Evolutionary conservation across 768 basidiomycete species (phyloP), one percentile per base, ranked within the genome.

Genomic region (Mycena maculata): DNA sequence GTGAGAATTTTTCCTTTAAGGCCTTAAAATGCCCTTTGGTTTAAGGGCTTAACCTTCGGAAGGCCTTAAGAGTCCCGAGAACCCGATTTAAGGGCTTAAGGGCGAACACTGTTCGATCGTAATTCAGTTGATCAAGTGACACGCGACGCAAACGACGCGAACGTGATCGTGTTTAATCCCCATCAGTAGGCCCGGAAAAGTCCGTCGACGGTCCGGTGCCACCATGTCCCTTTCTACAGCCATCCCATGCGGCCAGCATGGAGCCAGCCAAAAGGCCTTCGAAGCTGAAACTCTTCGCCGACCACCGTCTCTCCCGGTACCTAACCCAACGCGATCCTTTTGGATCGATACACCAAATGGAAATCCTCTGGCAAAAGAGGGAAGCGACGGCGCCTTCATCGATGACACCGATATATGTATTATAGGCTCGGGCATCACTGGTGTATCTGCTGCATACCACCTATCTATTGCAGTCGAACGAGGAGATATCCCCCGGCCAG

Each of bases 341-440:
- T 95, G 94, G 93, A 81, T 87, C 33, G 77, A 89, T 69, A 81
- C 83, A 0, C 83, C 87, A 0, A 82, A 81, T 28, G 88, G 84
- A 0, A 93, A 92, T 73, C 91, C 92, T 2, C 79, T 93, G 0
- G 90, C 89, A 0, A 80, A 77, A 7, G 85, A 87, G 63, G 93
- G 93, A 4, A 92, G 92, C 71, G 75, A 79, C 5, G 90, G 90
- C 1, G 67, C 76, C 2, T 75, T 94, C 23, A 86, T 87, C 0
- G 48, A 72, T 0, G 86, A 89, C 60, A 87, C 88, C 3, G 93
- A 94, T 71, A 77, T 94, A 18, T 92, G 89, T 67, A 88, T 95
- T 71, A 87, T 95, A 49, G 94, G 94, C 12, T 88, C 90, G 31
- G 92, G 93, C 0, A 90, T 94, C 41, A 92, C 93, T 1, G 93